Conservation (phyloP, 345 rosid genomes). For the Zanthoxylum bungeanum region DNA sequence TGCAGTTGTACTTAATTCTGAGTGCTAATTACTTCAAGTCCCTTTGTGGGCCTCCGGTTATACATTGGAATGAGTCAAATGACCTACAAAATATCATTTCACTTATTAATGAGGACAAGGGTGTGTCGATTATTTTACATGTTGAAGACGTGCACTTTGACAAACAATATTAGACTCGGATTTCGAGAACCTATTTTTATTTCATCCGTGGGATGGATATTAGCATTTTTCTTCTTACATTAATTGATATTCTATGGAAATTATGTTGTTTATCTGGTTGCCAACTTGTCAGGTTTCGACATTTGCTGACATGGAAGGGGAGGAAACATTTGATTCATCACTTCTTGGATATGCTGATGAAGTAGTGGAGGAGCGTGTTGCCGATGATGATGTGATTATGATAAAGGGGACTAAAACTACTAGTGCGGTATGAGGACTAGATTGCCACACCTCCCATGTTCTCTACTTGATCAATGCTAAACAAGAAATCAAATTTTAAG, state of each 20-base stretch:
- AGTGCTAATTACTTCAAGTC: not conserved
- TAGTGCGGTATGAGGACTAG: constrained; percentile 67
- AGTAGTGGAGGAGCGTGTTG: constrained; percentile 92
- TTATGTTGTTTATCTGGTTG: constrained; percentile 6
- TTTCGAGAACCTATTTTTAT: not conserved
- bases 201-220: not conserved
- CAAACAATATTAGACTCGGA: not conserved
- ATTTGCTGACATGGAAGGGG: constrained; percentile 99
- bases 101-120: not conserved
- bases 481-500: not conserved
- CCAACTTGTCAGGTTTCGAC: constrained; percentile 66
- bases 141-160: not conserved
- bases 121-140: not conserved
- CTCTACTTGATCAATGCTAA: not conserved
- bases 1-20: not conserved
- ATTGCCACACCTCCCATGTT: not conserved
- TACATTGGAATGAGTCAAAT: too few relatives aligned
- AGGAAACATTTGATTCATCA: constrained; percentile 90
- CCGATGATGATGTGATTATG: constrained; percentile 92
- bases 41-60: not conserved
- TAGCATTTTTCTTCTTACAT: not conserved
- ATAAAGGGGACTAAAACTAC: constrained; percentile 88
- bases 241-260: not conserved
- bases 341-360: constrained; percentile 86
- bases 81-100: not conserved